phyloP scores from a whole-genome alignment of 1,139 yeast genomes.

The Hyphopichia wangnamkhiaoensis region DNA sequence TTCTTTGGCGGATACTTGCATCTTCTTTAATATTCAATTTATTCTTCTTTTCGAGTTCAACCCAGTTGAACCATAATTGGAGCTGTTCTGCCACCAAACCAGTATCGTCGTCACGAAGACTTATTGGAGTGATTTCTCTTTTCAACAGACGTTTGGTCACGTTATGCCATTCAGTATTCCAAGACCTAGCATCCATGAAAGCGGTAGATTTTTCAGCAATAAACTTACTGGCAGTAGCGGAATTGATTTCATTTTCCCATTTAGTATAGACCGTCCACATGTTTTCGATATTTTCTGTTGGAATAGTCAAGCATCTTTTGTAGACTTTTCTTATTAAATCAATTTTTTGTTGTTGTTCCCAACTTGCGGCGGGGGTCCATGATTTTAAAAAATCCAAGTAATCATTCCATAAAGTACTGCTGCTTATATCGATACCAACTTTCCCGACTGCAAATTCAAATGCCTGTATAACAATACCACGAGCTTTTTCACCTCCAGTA shows the following conservation, averaged over 20 bases:
- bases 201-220: slow-evolving; percentile 80
- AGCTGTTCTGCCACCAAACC: slow-evolving; percentile 42
- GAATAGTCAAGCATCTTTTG: slow-evolving; percentile 67
- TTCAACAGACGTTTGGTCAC: slow-evolving; percentile 46
- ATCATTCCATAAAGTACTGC: slow-evolving; percentile 79
- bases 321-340: slow-evolving; percentile 78
- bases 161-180: slow-evolving; percentile 70
- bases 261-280: slow-evolving; percentile 80
- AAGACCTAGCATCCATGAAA: slow-evolving; percentile 88
- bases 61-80: slow-evolving; percentile 71
- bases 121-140: slow-evolving; percentile 40
- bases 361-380: slow-evolving; percentile 77
- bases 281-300: slow-evolving; percentile 71
- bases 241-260: slow-evolving; percentile 79
- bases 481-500: slow-evolving; percentile 83
- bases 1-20: slow-evolving; percentile 52
- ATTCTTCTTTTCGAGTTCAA: slow-evolving; percentile 75
- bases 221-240: slow-evolving; percentile 80
- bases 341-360: slow-evolving; percentile 85
- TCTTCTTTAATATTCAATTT: slow-evolving; percentile 59
- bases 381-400: slow-evolving; percentile 76
- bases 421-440: slow-evolving; percentile 75
- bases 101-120: slow-evolving; percentile 20
- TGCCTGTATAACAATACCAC: slow-evolving; percentile 75
- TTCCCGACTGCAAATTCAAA: slow-evolving; percentile 79